Evolutionary conservation across 2,329 filamentous ascomycete species (phyloP).

Genomic region (Didymellaceae sp.): DNA sequence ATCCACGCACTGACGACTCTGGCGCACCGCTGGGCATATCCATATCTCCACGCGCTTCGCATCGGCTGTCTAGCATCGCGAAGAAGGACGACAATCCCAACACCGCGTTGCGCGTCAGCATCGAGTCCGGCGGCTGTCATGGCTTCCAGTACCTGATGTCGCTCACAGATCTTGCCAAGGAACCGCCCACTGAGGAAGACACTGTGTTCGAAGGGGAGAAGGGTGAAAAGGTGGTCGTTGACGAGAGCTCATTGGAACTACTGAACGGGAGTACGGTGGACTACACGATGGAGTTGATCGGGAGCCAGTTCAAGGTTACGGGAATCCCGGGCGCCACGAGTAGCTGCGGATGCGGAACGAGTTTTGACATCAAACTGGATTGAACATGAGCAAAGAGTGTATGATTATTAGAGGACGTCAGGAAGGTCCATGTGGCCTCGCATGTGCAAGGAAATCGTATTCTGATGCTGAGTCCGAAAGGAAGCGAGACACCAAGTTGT

Average conservation of each 20-base stretch:
- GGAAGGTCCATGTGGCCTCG: no score
- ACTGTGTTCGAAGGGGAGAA: slow-evolving; percentile 78
- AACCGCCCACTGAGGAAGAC: slow-evolving; percentile 70
- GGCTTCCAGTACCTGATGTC: slow-evolving; percentile 98
- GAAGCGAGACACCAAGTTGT: no score
- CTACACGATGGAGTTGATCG: slow-evolving; percentile 94
- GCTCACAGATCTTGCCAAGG: slow-evolving; percentile 68
- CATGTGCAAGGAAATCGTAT: no score
- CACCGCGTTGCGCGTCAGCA: slow-evolving; percentile 86
- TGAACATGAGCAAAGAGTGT: neutral
- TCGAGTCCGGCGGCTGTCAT: slow-evolving; percentile 94
- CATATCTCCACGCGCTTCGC: slow-evolving; percentile 77
- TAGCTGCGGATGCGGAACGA: slow-evolving; percentile 96
- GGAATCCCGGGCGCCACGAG: slow-evolving; percentile 92
- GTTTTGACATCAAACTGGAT: slow-evolving; percentile 82
- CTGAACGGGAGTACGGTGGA: slow-evolving; percentile 94
- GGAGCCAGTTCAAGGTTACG: slow-evolving; percentile 93
- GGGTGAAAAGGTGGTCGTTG: slow-evolving; percentile 83
- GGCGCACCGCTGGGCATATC: slow-evolving; percentile 83
- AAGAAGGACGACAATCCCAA: slow-evolving; percentile 68
- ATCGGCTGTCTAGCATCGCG: slow-evolving; percentile 72
- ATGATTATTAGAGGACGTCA: neutral
- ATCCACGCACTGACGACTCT: slow-evolving; percentile 80
- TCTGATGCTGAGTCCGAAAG: no score
- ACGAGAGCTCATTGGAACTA: slow-evolving; percentile 84